Conservation (phyloP, 495 filamentous ascomycete genomes). For the Podospora bellae-mahoneyi region DNA sequence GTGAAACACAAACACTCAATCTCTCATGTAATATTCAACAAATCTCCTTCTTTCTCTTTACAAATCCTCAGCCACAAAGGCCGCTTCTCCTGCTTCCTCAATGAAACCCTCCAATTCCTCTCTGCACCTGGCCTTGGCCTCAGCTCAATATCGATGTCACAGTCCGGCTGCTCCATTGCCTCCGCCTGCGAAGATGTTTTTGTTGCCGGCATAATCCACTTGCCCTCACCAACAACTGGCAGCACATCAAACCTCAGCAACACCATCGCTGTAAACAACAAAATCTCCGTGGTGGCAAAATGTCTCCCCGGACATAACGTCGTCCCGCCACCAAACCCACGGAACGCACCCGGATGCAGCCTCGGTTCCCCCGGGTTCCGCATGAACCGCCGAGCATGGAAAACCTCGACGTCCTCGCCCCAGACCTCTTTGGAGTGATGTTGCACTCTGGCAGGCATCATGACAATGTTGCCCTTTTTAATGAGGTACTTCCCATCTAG, state of each 20-base stretch:
- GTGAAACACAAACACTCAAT: no score
- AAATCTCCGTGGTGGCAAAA: constrained; percentile 37
- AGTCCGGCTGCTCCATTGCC: constrained; percentile 24
- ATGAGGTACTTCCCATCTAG: constrained; percentile 31
- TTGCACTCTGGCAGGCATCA: constrained; percentile 30
- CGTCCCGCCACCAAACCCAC: constrained; percentile 34
- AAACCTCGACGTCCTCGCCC: constrained; percentile 28
- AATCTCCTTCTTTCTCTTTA: background rate
- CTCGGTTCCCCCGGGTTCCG: constrained; percentile 14
- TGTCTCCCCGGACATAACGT: constrained; percentile 37
- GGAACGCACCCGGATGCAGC: constrained; percentile 32
- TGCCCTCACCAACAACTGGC: constrained; percentile 11
- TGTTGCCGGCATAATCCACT: constrained; percentile 27
- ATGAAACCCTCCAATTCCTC: constrained; percentile 20
- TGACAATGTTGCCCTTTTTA: constrained; percentile 34
- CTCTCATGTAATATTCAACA: no score
- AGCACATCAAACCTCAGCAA: constrained; percentile 41
- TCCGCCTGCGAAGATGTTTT: constrained; percentile 25
- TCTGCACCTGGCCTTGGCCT: constrained; percentile 11
- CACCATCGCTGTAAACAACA: constrained; percentile 36
- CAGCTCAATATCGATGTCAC: constrained; percentile 27
- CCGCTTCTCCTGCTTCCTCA: constrained; percentile 16
- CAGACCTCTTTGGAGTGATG: constrained; percentile 29
- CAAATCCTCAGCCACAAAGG: constrained; percentile 20
- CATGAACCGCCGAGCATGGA: constrained; percentile 34